A percentile compares a stretch with the other conserved stretches of the same genome.
Conservation (phyloP, 495 filamentous ascomycete species). For the Gamarada debralockiae region DNA sequence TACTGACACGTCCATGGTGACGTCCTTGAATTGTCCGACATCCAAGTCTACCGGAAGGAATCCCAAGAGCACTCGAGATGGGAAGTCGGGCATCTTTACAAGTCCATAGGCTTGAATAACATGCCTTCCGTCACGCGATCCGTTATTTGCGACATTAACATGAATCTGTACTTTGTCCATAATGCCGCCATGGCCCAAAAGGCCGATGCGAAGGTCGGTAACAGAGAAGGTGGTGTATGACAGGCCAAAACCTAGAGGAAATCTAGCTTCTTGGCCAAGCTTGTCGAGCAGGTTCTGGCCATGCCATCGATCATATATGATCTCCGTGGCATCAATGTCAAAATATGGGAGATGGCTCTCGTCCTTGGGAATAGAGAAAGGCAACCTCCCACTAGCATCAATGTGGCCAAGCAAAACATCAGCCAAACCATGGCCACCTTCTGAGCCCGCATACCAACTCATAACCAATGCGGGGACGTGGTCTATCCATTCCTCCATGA, state of each 20-base stretch:
- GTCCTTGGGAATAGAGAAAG: slow-evolving; percentile 16
- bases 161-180: slow-evolving; percentile 37
- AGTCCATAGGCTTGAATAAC: slow-evolving; percentile 56
- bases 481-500: slow-evolving; percentile 18
- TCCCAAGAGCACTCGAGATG: neutral
- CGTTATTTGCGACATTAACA: slow-evolving; percentile 47
- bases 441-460: slow-evolving; percentile 31
- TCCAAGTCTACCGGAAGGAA: neutral
- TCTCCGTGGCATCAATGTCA: slow-evolving; percentile 14
- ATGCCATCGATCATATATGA: slow-evolving; percentile 19
- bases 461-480: slow-evolving; percentile 17
- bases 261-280: slow-evolving; percentile 27
- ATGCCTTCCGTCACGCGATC: slow-evolving; percentile 59
- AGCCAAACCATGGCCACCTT: slow-evolving; percentile 78
- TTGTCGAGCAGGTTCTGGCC: slow-evolving; percentile 23
- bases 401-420: slow-evolving; percentile 85
- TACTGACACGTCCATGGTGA: neutral
- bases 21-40: neutral
- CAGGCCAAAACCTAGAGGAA: slow-evolving; percentile 70
- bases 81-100: slow-evolving; percentile 14
- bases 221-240: slow-evolving; percentile 71
- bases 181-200: slow-evolving; percentile 4
- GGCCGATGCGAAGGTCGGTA: slow-evolving; percentile 40
- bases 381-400: slow-evolving; percentile 60
- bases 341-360: slow-evolving; percentile 23